phyloP scores from a whole-genome alignment of 2,329 filamentous ascomycete species.

The Trichoderma gracile region DNA sequence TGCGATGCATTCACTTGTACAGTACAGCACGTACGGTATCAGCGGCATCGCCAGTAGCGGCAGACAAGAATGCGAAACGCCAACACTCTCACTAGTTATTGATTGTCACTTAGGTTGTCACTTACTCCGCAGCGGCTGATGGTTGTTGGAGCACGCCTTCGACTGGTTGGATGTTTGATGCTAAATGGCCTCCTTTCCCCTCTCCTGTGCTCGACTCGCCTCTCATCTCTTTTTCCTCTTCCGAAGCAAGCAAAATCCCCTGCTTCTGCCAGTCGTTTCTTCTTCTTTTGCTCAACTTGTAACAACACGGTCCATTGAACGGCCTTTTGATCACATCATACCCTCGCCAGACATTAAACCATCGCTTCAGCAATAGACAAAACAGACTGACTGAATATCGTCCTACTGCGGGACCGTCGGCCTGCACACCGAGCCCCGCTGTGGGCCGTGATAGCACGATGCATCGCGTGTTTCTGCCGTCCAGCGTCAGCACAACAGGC shows the following conservation, averaged over 20 bases:
- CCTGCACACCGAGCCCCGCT: conserved; percentile 21
- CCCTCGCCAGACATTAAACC: neutral
- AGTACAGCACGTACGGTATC: neutral
- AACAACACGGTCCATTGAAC: neutral
- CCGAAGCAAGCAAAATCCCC: neutral
- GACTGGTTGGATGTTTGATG: neutral
- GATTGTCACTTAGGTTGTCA: too few relatives aligned
- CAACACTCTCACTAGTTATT: neutral
- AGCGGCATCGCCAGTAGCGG: too few relatives aligned
- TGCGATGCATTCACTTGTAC: too few relatives aligned
- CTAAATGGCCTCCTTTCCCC: conserved; percentile 7
- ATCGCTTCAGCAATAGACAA: neutral
- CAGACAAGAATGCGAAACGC: neutral
- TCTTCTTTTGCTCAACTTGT: neutral
- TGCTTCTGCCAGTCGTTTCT: neutral
- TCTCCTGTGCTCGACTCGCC: too few relatives aligned
- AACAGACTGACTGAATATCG: too few relatives aligned
- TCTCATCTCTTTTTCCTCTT: too few relatives aligned
- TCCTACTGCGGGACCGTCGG: conserved; percentile 16
- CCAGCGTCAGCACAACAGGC: conserved; percentile 11
- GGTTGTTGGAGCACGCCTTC: neutral
- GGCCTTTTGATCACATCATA: neutral
- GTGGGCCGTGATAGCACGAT: conserved; percentile 19
- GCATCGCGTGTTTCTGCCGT: conserved; percentile 20
- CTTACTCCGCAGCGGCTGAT: conserved; percentile 15